Evolutionary conservation across 441 rosid genomes (phyloP).

Genomic region (Aleurites moluccanus): DNA sequence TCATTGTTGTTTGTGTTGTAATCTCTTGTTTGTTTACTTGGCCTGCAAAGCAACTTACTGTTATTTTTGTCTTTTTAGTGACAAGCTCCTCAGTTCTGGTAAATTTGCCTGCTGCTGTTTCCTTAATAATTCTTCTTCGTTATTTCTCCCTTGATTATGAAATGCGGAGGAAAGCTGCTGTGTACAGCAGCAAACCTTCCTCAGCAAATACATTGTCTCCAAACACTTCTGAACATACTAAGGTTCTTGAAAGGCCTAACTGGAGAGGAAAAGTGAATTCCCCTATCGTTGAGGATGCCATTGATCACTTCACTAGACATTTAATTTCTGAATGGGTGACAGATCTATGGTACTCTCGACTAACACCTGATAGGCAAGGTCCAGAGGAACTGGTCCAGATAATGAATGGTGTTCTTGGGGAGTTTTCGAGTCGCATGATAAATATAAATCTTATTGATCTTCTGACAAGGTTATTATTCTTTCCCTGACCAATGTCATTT

Average conservation of each 20-base stretch:
- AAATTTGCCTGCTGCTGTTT: conserved; percentile 95
- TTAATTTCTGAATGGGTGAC: conserved; percentile 91
- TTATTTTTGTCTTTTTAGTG: conserved; percentile 46
- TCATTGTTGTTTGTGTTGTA: too few relatives aligned
- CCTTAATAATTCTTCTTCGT: conserved; percentile 75
- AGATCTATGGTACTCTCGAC: conserved; percentile 90
- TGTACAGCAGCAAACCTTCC: conserved; percentile 57
- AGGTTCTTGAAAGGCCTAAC: conserved; percentile 49
- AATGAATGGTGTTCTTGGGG: conserved; percentile 79
- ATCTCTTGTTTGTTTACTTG: conserved; percentile 21
- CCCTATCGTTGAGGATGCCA: conserved; percentile 88
- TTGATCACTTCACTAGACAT: conserved; percentile 83
- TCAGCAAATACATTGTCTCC: conserved; percentile 32
- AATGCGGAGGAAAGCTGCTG: conserved; percentile 72
- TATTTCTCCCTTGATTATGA: conserved; percentile 85
- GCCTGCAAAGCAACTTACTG: conserved; percentile 23
- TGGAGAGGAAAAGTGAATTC: conserved; percentile 97
- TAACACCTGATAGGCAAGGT: conserved; percentile 86
- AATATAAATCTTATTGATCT: conserved; percentile 85
- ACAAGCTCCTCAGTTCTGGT: conserved; percentile 98
- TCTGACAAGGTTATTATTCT: conserved; percentile 65
- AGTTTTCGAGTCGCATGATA: conserved; percentile 75
- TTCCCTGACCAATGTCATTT: conserved; percentile 15
- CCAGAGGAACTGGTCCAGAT: conserved; percentile 86
- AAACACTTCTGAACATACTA: conserved; percentile 43